phyloP scores from a whole-genome alignment of 2,329 filamentous ascomycete species.

The Xylariaceae sp. region DNA sequence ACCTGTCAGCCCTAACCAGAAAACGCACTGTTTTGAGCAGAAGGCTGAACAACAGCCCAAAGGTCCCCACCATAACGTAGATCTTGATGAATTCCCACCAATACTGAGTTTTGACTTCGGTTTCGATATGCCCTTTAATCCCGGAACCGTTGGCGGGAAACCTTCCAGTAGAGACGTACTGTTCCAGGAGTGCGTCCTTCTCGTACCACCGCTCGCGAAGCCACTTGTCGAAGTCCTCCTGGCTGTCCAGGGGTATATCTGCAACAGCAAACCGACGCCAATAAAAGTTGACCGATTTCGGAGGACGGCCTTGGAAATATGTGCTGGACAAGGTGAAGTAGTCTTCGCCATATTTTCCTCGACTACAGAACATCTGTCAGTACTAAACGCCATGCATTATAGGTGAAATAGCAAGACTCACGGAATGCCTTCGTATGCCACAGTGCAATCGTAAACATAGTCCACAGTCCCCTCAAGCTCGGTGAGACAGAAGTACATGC shows the following conservation, averaged over 20 bases:
- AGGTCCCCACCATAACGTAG: constrained; percentile 56
- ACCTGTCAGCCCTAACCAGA: not conserved
- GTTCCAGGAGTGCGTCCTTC: constrained; percentile 88
- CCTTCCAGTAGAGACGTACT: constrained; percentile 76
- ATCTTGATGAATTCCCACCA: constrained; percentile 64
- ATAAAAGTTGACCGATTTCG: constrained; percentile 95
- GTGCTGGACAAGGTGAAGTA: constrained; percentile 87
- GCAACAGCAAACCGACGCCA: constrained; percentile 86
- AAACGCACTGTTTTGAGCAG: constrained; percentile 35
- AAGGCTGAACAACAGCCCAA: constrained; percentile 50
- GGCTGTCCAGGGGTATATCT: constrained; percentile 80
- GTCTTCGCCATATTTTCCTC: constrained; percentile 85
- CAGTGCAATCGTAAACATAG: constrained; percentile 90
- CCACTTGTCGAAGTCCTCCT: constrained; percentile 82
- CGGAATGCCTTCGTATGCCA: constrained; percentile 94
- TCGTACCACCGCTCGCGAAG: constrained; percentile 86
- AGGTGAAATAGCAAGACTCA: constrained; percentile 57
- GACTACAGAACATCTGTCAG: constrained; percentile 52
- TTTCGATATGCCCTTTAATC: constrained; percentile 61
- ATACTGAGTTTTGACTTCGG: constrained; percentile 60
- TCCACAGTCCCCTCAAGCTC: constrained; percentile 77
- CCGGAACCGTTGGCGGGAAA: constrained; percentile 74
- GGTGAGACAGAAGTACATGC: constrained; percentile 78
- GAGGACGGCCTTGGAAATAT: constrained; percentile 86
- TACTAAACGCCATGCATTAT: not conserved